Conservation (phyloP, 345 rosid species). For the Turritis glabra region DNA sequence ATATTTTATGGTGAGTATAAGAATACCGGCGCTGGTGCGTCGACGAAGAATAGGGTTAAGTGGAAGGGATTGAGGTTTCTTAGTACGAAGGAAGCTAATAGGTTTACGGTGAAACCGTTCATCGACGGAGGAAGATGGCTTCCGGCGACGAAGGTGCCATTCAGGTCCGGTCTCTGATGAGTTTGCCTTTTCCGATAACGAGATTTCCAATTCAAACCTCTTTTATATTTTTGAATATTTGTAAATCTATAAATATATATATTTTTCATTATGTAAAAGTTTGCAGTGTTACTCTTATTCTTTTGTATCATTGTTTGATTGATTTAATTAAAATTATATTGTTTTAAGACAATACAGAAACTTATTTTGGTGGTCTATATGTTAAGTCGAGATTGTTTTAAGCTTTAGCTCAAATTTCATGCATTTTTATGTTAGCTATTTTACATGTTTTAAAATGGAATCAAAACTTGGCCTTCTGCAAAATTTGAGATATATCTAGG, state of each 20-base stretch:
- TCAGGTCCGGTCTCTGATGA: slow-evolving; percentile 54
- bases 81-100: slow-evolving; percentile 41
- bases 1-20: slow-evolving; percentile 63
- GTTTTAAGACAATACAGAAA: background rate
- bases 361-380: background rate
- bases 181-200: background rate
- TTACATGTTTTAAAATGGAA: too few relatives aligned
- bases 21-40: slow-evolving; percentile 57
- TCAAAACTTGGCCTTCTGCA: too few relatives aligned
- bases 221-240: background rate
- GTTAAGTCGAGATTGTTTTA: too few relatives aligned
- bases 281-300: background rate
- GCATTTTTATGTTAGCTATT: too few relatives aligned
- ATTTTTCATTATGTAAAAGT: background rate
- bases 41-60: slow-evolving; percentile 58
- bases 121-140: slow-evolving; percentile 60
- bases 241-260: background rate
- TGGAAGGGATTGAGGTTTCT: slow-evolving; percentile 67
- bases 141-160: slow-evolving; percentile 39
- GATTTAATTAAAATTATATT: background rate
- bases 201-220: slow-evolving; percentile 8
- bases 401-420: too few relatives aligned
- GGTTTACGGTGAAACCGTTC: slow-evolving; percentile 59
- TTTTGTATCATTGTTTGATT: slow-evolving; percentile 7
- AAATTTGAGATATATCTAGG: background rate